phyloP scores from a whole-genome alignment of 768 basidiomycete genomes.

The Phylloporus arenicola region DNA sequence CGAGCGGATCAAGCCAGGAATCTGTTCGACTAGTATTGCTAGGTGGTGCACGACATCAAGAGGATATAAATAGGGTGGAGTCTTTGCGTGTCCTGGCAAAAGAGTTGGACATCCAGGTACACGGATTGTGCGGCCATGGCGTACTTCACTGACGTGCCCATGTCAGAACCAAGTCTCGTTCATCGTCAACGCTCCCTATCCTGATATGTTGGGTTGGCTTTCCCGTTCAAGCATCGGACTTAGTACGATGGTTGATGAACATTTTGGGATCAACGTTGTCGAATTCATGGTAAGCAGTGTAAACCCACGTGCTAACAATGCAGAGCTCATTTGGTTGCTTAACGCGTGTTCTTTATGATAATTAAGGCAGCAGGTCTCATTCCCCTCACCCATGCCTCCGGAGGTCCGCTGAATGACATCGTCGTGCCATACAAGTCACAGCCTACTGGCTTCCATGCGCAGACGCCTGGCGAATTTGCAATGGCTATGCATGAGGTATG shows the following conservation, averaged over 20 bases:
- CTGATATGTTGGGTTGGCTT: constrained; percentile 64
- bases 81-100: constrained; percentile 51
- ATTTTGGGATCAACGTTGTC: constrained; percentile 97
- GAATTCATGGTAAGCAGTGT: constrained; percentile 80
- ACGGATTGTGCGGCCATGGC: constrained; percentile 9
- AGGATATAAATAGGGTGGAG: constrained; percentile 66
- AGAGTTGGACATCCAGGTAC: constrained; percentile 61
- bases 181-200: constrained; percentile 76
- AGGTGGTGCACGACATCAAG: constrained; percentile 79
- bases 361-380: constrained; percentile 87
- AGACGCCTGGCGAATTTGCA: constrained; percentile 58
- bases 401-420: constrained; percentile 88
- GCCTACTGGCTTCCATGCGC: constrained; percentile 82
- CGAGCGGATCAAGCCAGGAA: constrained; percentile 13
- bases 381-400: constrained; percentile 88
- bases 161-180: constrained; percentile 67
- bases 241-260: constrained; percentile 97
- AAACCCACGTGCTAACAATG: neutral
- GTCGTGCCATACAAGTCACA: constrained; percentile 72
- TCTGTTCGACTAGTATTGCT: constrained; percentile 64
- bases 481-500: constrained; percentile 53
- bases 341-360: constrained; percentile 5
- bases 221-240: constrained; percentile 76
- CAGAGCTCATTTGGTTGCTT: constrained; percentile 8
- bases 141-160: constrained; percentile 2